Conservation (phyloP, 164 flowering plant species). For the Santalum album region DNA sequence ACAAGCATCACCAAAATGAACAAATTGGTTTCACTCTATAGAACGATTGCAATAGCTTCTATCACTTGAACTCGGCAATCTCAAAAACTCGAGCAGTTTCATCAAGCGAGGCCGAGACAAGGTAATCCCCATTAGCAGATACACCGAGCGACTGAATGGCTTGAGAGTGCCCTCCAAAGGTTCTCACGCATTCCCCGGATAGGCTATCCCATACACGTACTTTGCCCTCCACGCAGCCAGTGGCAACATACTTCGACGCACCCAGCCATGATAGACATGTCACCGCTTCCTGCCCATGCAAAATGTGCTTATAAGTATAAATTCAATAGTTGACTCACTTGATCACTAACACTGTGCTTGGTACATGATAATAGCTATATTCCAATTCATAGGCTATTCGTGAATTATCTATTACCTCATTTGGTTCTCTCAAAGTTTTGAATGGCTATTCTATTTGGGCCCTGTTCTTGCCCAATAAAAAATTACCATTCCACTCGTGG, state of each 20-base stretch:
- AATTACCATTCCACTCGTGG: no score
- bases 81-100: conserved; percentile 1
- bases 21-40: no score
- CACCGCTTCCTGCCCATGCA: neutral
- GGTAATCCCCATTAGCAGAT: neutral
- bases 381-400: no score
- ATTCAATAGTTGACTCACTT: no score
- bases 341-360: no score
- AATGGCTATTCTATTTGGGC: no score
- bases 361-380: no score
- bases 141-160: neutral
- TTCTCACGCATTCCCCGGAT: neutral
- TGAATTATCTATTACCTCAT: no score
- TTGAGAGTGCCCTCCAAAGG: neutral
- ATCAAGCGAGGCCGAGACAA: neutral
- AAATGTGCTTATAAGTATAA: neutral
- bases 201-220: neutral
- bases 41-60: no score
- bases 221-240: neutral
- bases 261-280: conserved; percentile 1
- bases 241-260: neutral
- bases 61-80: neutral
- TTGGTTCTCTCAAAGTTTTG: no score
- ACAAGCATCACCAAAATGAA: no score
- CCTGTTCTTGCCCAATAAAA: no score